phyloP scores from a whole-genome alignment of 768 basidiomycete species.

The Kwoniella heveanensis region DNA sequence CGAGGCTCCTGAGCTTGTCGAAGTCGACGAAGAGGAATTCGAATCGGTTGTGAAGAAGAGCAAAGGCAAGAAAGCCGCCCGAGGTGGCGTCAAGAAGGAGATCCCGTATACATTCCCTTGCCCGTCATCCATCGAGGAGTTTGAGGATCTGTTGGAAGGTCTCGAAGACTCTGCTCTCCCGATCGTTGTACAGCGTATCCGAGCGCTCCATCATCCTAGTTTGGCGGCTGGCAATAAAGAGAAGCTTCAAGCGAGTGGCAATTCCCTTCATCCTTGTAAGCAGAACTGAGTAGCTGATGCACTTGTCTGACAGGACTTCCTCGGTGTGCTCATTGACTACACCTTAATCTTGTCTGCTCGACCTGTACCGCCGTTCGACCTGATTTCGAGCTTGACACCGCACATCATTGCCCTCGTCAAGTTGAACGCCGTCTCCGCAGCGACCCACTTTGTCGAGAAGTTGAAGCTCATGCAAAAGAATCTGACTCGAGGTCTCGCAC shows the following conservation, averaged over 20 bases:
- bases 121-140: slow-evolving; percentile 81
- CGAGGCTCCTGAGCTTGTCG: slow-evolving; percentile 15
- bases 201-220: slow-evolving; percentile 87
- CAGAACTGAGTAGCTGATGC: too few species aligned
- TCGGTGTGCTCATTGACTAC: slow-evolving; percentile 82
- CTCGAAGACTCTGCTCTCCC: slow-evolving; percentile 73
- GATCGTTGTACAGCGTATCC: slow-evolving; percentile 83
- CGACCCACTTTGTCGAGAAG: slow-evolving; percentile 77
- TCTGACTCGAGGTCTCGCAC: slow-evolving; percentile 75
- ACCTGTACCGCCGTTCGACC: slow-evolving; percentile 64
- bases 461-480: slow-evolving; percentile 91
- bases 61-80: slow-evolving; percentile 32
- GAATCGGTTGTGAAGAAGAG: slow-evolving; percentile 25
- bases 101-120: slow-evolving; percentile 92
- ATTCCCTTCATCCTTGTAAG: background rate
- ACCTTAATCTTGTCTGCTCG: slow-evolving; percentile 73
- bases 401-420: slow-evolving; percentile 78
- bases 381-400: slow-evolving; percentile 70
- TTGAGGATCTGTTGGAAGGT: slow-evolving; percentile 76
- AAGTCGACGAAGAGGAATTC: slow-evolving; percentile 18
- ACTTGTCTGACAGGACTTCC: slow-evolving; percentile 76
- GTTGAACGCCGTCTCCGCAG: slow-evolving; percentile 77
- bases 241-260: slow-evolving; percentile 74
- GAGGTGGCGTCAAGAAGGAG: slow-evolving; percentile 59
- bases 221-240: slow-evolving; percentile 87